phyloP scores from a whole-genome alignment of 495 filamentous ascomycete species.

The Penicillium coffeae region DNA sequence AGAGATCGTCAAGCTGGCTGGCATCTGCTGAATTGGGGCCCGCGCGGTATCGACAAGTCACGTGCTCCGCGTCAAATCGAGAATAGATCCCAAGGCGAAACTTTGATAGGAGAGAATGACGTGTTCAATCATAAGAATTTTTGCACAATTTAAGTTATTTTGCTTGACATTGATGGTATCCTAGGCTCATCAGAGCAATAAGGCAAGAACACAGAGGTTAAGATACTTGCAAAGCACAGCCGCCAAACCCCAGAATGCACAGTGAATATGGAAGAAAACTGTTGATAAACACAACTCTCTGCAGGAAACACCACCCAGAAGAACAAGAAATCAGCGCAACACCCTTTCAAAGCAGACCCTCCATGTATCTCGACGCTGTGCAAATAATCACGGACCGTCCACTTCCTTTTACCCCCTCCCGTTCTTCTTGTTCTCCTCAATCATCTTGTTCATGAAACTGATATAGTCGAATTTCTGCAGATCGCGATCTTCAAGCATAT shows the following conservation, averaged over 20 bases:
- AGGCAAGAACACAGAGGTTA: constrained; percentile 14
- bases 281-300: constrained; percentile 9
- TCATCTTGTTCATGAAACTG: constrained; percentile 82
- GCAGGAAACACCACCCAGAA: constrained; percentile 13
- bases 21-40: too few species aligned
- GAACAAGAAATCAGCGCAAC: constrained; percentile 18
- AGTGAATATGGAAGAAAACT: constrained; percentile 19
- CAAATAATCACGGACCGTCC: constrained; percentile 18
- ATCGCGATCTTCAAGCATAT: constrained; percentile 72
- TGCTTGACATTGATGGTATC: constrained; percentile 22
- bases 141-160: background rate
- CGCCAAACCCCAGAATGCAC: constrained; percentile 32
- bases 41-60: too few species aligned
- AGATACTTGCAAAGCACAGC: constrained; percentile 20
- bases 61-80: too few species aligned
- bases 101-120: too few species aligned
- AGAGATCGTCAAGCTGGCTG: too few species aligned
- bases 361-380: constrained; percentile 25
- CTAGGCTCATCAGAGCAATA: constrained; percentile 17
- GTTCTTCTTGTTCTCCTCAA: constrained; percentile 34
- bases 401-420: constrained; percentile 23
- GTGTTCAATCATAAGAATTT: too few species aligned
- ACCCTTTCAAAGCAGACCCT: constrained; percentile 19
- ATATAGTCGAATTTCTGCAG: constrained; percentile 85
- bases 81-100: too few species aligned